Evolutionary conservation across 169 alveolate species (phyloP).

Genomic region (Plasmodium cynomolgi): DNA sequence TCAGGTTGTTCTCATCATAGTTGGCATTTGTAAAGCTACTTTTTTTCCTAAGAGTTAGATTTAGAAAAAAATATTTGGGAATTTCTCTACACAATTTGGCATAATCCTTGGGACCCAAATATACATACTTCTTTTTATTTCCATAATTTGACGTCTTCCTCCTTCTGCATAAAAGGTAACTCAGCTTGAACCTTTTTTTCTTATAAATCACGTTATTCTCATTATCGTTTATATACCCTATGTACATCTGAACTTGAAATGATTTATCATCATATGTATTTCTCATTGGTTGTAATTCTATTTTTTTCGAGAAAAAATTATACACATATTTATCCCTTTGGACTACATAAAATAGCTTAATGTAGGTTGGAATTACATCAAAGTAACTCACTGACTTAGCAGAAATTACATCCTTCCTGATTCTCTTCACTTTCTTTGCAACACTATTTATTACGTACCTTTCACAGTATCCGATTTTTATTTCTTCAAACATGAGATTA

Average conservation of each 20-base stretch:
- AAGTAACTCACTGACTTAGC: constrained; percentile 28
- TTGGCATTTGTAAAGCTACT: background rate
- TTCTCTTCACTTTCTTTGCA: constrained; percentile 36
- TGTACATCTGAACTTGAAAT: constrained; percentile 6
- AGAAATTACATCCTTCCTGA: constrained; percentile 5
- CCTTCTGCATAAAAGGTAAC: constrained; percentile 17
- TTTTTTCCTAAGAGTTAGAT: constrained; percentile 16
- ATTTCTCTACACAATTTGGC: constrained; percentile 32
- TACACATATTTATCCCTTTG: constrained; percentile 12
- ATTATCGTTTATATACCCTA: constrained; percentile 36
- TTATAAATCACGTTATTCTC: constrained; percentile 47
- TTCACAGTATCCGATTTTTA: constrained; percentile 34
- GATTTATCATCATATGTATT: constrained; percentile 2
- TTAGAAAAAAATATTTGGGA: constrained; percentile 20
- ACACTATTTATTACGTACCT: constrained; percentile 18
- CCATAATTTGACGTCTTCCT: background rate
- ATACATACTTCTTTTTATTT: background rate
- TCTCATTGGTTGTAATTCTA: constrained; percentile 2
- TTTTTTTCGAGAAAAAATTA: constrained; percentile 55
- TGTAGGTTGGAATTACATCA: constrained; percentile 21
- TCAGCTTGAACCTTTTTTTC: constrained; percentile 27
- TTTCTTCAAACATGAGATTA: constrained; percentile 17
- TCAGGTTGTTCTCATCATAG: constrained; percentile 33
- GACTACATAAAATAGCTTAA: constrained; percentile 12
- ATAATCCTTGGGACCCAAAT: constrained; percentile 29